Evolutionary conservation across 2,329 filamentous ascomycete species (phyloP).

Genomic region (Penicillium sp.): DNA sequence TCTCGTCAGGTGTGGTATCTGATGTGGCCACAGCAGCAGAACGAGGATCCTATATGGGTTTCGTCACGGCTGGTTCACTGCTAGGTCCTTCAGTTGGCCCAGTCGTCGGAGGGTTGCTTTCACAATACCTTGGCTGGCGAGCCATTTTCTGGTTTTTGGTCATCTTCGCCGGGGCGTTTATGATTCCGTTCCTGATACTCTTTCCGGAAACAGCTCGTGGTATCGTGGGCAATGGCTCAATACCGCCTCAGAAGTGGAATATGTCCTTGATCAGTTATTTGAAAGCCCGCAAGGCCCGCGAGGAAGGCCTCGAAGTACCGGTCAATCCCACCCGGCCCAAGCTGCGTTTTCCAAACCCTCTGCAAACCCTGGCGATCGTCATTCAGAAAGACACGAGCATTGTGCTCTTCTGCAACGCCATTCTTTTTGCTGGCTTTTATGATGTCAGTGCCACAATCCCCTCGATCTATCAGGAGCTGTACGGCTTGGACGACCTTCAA

Average conservation of each 20-base stretch:
- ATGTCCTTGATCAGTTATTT: slow-evolving; percentile 29
- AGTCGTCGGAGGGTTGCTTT: slow-evolving; percentile 31
- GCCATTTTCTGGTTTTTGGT: slow-evolving; percentile 46
- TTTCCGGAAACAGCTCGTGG: slow-evolving; percentile 36
- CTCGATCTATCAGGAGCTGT: slow-evolving; percentile 30
- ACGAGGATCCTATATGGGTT: slow-evolving; percentile 39
- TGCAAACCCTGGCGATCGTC: slow-evolving; percentile 32
- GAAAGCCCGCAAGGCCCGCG: slow-evolving; percentile 21
- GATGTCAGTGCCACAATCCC: slow-evolving; percentile 38
- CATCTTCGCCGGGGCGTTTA: slow-evolving; percentile 39
- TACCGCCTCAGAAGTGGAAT: slow-evolving; percentile 33
- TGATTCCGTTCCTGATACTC: slow-evolving; percentile 31
- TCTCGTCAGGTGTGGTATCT: slow-evolving; percentile 36
- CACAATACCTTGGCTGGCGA: slow-evolving; percentile 35
- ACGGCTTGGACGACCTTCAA: slow-evolving; percentile 37
- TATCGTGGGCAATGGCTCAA: slow-evolving; percentile 36
- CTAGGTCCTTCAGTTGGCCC: slow-evolving; percentile 33
- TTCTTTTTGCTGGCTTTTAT: slow-evolving; percentile 40
- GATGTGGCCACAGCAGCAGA: slow-evolving; percentile 36
- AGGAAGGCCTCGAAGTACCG: slow-evolving; percentile 7
- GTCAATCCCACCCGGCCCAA: slow-evolving; percentile 13
- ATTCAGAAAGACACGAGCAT: slow-evolving; percentile 33
- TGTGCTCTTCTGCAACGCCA: slow-evolving; percentile 33
- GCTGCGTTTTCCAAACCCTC: slow-evolving; percentile 33
- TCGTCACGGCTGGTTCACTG: slow-evolving; percentile 29